Conservation (phyloP, 2,329 filamentous ascomycete species). For the Pseudocercospora musae region DNA sequence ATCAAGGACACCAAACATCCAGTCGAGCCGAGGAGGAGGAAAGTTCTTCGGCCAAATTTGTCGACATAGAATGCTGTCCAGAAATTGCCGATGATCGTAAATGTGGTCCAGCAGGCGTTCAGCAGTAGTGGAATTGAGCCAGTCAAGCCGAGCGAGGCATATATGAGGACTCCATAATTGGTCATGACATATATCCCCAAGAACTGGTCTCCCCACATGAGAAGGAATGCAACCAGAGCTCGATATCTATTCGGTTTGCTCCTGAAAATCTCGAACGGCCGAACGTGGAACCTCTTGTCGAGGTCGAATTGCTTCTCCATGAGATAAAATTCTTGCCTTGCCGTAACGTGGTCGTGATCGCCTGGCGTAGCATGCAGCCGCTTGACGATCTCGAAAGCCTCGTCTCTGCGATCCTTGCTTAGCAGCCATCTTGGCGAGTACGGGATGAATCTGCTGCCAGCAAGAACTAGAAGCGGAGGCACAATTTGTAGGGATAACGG, state of each 20-base stretch:
- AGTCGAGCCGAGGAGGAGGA: conserved; percentile 43
- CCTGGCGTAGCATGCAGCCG: conserved; percentile 43
- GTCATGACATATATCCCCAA: conserved; percentile 28
- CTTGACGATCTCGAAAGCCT: conserved; percentile 42
- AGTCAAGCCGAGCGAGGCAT: conserved; percentile 37
- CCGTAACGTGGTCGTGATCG: conserved; percentile 39
- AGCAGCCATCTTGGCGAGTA: conserved; percentile 31
- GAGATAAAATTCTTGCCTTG: conserved; percentile 42
- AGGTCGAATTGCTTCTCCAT: conserved; percentile 46
- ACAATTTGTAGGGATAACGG: conserved; percentile 45
- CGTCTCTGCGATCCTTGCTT: conserved; percentile 21
- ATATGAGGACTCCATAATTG: conserved; percentile 43
- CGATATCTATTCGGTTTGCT: conserved; percentile 42
- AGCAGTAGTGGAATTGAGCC: conserved; percentile 44
- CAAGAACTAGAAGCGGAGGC: conserved; percentile 41
- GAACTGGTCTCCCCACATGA: conserved; percentile 37
- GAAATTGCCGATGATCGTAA: conserved; percentile 40
- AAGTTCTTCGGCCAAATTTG: conserved; percentile 41
- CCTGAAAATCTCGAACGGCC: conserved; percentile 43
- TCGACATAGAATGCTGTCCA: conserved; percentile 44
- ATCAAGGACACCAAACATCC: conserved; percentile 45
- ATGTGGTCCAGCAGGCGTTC: conserved; percentile 43
- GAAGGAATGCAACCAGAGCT: conserved; percentile 39
- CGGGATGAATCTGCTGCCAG: conserved; percentile 38
- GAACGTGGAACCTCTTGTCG: conserved; percentile 35